These are phyloP conservation scores for Nemania sp. DNA, from an alignment of 2,329 filamentous ascomycete genomes.

Conservation along the genomic window DNA sequence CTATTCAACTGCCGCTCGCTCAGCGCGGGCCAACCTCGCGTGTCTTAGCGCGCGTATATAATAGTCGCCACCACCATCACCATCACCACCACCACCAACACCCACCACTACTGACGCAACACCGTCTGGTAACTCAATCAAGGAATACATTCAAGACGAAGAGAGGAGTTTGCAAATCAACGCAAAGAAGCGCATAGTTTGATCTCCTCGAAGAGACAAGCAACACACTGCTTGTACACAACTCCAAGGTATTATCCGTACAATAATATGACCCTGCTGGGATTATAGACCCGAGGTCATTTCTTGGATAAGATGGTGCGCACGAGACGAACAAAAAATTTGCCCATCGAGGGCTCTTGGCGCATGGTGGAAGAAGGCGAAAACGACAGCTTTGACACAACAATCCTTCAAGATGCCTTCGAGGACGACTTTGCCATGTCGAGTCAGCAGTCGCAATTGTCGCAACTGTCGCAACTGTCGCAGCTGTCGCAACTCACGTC, in stretches of 20 bases:
- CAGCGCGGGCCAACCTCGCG: neutral
- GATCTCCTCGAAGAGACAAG: no score
- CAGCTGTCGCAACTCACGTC: conserved; percentile 36
- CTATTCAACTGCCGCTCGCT: neutral
- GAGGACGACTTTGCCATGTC: conserved; percentile 46
- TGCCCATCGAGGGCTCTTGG: conserved; percentile 60
- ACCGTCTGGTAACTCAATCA: no score
- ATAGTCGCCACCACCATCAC: neutral
- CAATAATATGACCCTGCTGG: neutral
- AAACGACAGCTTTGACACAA: conserved; percentile 63
- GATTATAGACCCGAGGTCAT: neutral
- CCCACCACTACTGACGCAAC: no score
- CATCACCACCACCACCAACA: no score
- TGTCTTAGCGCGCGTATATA: conserved; percentile 22
- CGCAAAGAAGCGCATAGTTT: no score
- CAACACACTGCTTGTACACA: no score
- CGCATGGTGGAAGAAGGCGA: conserved; percentile 62
- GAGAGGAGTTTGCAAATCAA: no score
- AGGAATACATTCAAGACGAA: no score
- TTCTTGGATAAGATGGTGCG: conserved; percentile 27
- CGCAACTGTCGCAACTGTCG: neutral
- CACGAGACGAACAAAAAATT: conserved; percentile 28
- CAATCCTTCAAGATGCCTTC: conserved; percentile 51
- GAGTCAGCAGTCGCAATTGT: conserved; percentile 52
- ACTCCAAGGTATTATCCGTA: no score